Conservation (phyloP, 2,329 filamentous ascomycete genomes). For the Pestalotiopsis sp. region DNA sequence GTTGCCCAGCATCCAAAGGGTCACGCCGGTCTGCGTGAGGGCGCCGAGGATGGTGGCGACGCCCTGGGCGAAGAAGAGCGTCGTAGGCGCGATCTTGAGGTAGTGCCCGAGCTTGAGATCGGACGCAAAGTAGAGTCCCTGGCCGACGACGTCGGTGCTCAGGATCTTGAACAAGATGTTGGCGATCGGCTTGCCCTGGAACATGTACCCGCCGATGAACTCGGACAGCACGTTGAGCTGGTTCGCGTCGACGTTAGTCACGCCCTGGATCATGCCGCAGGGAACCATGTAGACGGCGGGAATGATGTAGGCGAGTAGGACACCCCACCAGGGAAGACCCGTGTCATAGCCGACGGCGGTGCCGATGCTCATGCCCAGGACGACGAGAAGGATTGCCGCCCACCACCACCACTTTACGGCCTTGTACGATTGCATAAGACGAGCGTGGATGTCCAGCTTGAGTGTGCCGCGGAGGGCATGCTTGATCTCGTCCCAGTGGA, state of each 20-base stretch:
- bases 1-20: constrained; percentile 37
- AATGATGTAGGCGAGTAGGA: constrained; percentile 46
- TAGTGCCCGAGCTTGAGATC: constrained; percentile 57
- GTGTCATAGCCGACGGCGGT: constrained; percentile 41
- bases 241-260: constrained; percentile 52
- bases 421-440: constrained; percentile 43
- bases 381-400: constrained; percentile 35
- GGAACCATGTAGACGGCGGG: constrained; percentile 49
- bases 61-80: constrained; percentile 50
- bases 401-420: constrained; percentile 51
- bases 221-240: constrained; percentile 51
- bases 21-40: constrained; percentile 43
- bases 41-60: constrained; percentile 50
- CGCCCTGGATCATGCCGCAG: constrained; percentile 48
- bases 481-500: constrained; percentile 48
- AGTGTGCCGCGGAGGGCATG: constrained; percentile 29
- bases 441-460: constrained; percentile 43
- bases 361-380: constrained; percentile 27
- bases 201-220: constrained; percentile 51
- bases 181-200: constrained; percentile 47
- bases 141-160: constrained; percentile 42
- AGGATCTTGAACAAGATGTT: constrained; percentile 50
- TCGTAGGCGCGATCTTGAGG: constrained; percentile 51
- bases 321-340: constrained; percentile 46
- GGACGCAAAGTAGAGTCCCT: constrained; percentile 48